These are phyloP conservation scores for Xylariaceae sp. DNA, from an alignment of 2,329 filamentous ascomycete species.

Conservation along the genomic window DNA sequence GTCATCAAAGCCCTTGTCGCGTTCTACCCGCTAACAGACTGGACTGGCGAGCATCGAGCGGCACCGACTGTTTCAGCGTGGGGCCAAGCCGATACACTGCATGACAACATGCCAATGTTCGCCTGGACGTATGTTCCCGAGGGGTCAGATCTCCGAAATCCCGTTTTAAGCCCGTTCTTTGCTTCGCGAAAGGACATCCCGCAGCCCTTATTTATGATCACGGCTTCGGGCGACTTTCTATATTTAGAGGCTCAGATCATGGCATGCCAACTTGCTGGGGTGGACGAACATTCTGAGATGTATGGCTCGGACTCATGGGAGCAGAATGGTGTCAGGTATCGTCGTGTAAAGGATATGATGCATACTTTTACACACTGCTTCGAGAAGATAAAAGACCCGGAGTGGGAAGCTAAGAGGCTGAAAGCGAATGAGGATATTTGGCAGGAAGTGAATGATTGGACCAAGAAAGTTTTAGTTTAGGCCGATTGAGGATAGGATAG, in stretches of 20 bases:
- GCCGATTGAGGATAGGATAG: too few relatives aligned
- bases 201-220: neutral
- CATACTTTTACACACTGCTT: neutral
- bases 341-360: neutral
- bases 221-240: neutral
- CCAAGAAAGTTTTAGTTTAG: neutral
- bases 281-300: neutral
- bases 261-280: neutral
- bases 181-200: neutral
- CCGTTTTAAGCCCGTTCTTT: neutral
- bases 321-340: neutral
- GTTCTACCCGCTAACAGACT: neutral
- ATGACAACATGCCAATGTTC: neutral
- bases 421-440: neutral
- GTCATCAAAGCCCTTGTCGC: neutral
- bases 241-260: neutral
- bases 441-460: neutral
- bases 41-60: neutral
- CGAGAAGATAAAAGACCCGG: neutral
- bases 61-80: neutral
- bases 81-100: neutral
- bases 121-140: neutral
- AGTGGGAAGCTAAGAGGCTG: neutral
- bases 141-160: neutral
- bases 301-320: neutral